phyloP scores from a whole-genome alignment of 202 grass and related monocot species.

The Panicum virgatum region DNA sequence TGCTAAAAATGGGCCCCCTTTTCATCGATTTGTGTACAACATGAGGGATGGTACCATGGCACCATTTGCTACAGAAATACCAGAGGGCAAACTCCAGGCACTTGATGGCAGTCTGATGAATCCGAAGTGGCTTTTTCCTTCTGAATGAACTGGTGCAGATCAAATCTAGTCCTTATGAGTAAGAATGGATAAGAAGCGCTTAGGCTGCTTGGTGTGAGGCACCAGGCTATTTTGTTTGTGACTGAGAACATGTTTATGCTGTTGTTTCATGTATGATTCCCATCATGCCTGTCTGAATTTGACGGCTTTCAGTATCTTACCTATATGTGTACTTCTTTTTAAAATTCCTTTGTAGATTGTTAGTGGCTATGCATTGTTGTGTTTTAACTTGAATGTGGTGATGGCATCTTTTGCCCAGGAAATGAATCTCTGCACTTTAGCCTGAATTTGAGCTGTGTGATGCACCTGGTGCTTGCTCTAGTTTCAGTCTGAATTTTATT shows the following conservation, averaged over 20 bases:
- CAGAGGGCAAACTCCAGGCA: background rate
- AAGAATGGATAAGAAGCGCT: background rate
- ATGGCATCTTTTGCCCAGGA: background rate
- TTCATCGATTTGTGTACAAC: conserved; percentile 41
- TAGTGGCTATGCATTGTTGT: background rate
- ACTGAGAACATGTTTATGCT: background rate
- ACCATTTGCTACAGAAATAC: conserved; percentile 25
- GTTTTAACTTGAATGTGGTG: background rate
- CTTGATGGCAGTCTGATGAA: conserved; percentile 21
- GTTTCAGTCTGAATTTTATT: too few relatives aligned
- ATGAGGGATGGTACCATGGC: conserved; percentile 32
- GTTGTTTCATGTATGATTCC: background rate
- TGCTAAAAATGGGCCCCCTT: conserved; percentile 7
- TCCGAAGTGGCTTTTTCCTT: conserved; percentile 47
- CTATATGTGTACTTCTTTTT: background rate
- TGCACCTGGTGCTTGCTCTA: background rate
- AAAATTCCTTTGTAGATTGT: background rate
- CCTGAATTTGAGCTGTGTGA: background rate
- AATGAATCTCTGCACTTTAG: background rate
- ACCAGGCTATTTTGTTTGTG: conserved; percentile 10
- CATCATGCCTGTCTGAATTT: background rate
- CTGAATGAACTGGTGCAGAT: conserved; percentile 13
- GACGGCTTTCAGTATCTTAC: background rate
- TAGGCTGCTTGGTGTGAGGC: background rate
- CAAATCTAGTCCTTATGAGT: background rate